Conservation (phyloP, 2,329 filamentous ascomycete species). For the Fusarium ramigenum region DNA sequence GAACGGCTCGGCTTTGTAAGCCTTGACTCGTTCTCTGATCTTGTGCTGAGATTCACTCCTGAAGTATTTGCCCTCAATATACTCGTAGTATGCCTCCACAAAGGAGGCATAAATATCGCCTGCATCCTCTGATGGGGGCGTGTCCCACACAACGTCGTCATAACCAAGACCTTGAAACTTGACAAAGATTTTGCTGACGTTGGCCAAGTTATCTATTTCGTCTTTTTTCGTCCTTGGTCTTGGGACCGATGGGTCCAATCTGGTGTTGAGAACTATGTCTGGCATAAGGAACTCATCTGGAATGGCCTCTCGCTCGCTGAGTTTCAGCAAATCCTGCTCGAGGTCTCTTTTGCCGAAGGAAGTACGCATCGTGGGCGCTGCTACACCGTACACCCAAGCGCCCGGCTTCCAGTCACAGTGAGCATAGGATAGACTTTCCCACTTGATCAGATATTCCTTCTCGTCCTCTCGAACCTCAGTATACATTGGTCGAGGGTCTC, state of each 20-base stretch:
- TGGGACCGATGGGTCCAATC: constrained; percentile 59
- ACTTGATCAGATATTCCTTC: constrained; percentile 95
- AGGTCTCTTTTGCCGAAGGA: constrained; percentile 79
- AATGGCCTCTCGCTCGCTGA: constrained; percentile 80
- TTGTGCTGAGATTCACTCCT: constrained; percentile 61
- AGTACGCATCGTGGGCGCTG: constrained; percentile 69
- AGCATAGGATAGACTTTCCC: constrained; percentile 82
- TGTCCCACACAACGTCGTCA: constrained; percentile 91
- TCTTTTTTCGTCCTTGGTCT: constrained; percentile 69
- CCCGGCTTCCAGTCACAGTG: constrained; percentile 89
- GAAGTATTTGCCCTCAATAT: constrained; percentile 81
- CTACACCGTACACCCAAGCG: constrained; percentile 84
- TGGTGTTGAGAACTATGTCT: constrained; percentile 89
- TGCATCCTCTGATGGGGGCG: constrained; percentile 74
- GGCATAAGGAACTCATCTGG: constrained; percentile 86
- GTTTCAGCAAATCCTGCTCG: constrained; percentile 67
- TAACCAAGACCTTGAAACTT: constrained; percentile 95
- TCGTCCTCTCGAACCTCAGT: constrained; percentile 68
- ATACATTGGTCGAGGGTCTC: constrained; percentile 22
- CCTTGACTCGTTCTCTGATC: constrained; percentile 73
- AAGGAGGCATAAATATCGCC: constrained; percentile 80
- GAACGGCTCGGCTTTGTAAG: constrained; percentile 74
- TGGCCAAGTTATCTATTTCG: constrained; percentile 75
- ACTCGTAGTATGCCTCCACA: constrained; percentile 84
- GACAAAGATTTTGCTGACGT: constrained; percentile 79